phyloP scores from a whole-genome alignment of 2,329 filamentous ascomycete species.

The Exophiala alcalophila region DNA sequence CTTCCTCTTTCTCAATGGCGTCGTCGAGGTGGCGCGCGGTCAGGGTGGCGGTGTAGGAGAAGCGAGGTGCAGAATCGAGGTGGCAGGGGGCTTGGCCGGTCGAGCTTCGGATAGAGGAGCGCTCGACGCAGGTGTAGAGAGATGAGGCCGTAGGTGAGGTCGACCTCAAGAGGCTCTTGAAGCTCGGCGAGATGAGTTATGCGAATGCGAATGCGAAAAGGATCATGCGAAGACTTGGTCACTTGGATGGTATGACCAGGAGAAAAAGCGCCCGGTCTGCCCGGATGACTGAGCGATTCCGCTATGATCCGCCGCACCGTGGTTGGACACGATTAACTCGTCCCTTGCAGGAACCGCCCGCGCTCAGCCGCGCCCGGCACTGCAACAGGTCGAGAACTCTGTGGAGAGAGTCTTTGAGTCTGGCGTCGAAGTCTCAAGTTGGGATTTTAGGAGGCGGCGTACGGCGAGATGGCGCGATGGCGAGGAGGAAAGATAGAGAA shows the following conservation, averaged over 20 bases:
- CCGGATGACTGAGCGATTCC: slow-evolving; percentile 20
- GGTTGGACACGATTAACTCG: slow-evolving; percentile 15
- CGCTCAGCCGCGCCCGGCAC: slow-evolving; percentile 12
- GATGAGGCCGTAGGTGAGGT: slow-evolving; percentile 2
- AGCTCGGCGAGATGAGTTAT: slow-evolving; percentile 6
- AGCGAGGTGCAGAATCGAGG: no score
- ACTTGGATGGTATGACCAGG: slow-evolving; percentile 16
- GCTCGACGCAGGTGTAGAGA: slow-evolving; percentile 1
- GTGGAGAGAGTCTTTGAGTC: no score
- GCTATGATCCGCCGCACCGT: slow-evolving; percentile 15
- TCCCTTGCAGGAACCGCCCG: slow-evolving; percentile 27
- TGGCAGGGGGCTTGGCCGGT: slow-evolving; percentile 1
- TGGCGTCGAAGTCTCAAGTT: no score
- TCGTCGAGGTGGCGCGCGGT: slow-evolving; percentile 10
- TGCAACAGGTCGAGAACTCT: slow-evolving; percentile 4
- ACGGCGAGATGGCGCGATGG: no score
- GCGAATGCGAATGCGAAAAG: slow-evolving; percentile 1
- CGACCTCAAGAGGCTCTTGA: neutral
- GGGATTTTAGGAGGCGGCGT: no score
- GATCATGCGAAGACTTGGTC: slow-evolving; percentile 8
- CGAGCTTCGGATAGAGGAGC: neutral
- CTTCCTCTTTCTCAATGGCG: slow-evolving; percentile 1
- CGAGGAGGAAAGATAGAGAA: slow-evolving; percentile 11
- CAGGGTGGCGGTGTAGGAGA: slow-evolving; percentile 22
- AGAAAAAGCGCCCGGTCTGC: slow-evolving; percentile 11